These are phyloP conservation scores for Fusarium verticillioides DNA, from an alignment of 2,329 filamentous ascomycete genomes.

Conservation along the genomic window DNA sequence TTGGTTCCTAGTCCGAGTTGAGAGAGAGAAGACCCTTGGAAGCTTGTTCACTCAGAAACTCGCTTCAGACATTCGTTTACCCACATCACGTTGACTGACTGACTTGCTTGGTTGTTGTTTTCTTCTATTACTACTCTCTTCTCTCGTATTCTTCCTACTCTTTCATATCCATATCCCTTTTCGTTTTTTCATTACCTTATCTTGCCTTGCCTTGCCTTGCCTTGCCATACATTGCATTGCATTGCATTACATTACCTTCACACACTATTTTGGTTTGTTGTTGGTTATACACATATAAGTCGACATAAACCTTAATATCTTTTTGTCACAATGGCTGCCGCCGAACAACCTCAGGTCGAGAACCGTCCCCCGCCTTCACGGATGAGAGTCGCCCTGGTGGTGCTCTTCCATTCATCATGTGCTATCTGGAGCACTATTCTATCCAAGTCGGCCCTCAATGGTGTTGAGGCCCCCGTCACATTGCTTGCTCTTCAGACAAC, in stretches of 20 bases:
- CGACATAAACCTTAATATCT: constrained; percentile 16
- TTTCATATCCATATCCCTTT: background rate
- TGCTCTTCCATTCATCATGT: constrained; percentile 44
- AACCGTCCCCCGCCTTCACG: constrained; percentile 31
- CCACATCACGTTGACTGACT: constrained; percentile 4
- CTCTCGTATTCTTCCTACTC: background rate
- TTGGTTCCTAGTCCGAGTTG: constrained; percentile 7
- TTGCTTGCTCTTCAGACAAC: constrained; percentile 42
- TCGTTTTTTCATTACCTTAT: background rate
- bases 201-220: background rate
- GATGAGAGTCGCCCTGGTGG: constrained; percentile 38
- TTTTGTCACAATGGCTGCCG: constrained; percentile 30
- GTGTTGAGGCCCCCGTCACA: constrained; percentile 42
- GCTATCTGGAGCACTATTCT: constrained; percentile 45
- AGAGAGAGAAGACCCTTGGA: constrained; percentile 22
- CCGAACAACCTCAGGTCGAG: constrained; percentile 32
- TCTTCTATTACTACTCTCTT: constrained; percentile 2
- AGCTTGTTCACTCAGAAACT: constrained; percentile 18
- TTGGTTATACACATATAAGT: background rate
- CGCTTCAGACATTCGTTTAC: constrained; percentile 35
- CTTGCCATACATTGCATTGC: background rate
- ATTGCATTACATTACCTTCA: background rate
- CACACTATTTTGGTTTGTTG: background rate
- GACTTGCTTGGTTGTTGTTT: constrained; percentile 1
- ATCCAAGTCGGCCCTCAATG: constrained; percentile 44